Conservation (phyloP, 2,329 filamentous ascomycete genomes). For the Bipolaris bicolor region DNA sequence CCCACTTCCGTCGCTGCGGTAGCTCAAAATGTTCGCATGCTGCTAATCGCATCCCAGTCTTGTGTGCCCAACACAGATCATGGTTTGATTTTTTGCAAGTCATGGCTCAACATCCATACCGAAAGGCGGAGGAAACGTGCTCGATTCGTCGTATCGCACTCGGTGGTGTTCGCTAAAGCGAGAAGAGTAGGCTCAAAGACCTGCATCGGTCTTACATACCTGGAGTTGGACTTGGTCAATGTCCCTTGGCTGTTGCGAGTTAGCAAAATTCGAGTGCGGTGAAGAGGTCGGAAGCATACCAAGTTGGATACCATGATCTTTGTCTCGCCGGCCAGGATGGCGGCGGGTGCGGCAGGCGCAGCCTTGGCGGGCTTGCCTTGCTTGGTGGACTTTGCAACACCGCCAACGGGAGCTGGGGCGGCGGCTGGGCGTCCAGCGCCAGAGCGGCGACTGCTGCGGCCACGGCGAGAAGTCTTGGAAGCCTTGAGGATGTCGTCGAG, state of each 20-base stretch:
- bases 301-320: slow-evolving; percentile 99
- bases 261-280: slow-evolving; percentile 48
- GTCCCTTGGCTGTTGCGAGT: slow-evolving; percentile 79
- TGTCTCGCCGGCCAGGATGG: slow-evolving; percentile 72
- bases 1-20: slow-evolving; percentile 37
- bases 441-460: slow-evolving; percentile 54
- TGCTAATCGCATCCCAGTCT: slow-evolving; percentile 40
- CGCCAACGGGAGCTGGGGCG: slow-evolving; percentile 76
- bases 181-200: slow-evolving; percentile 50
- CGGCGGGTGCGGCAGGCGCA: slow-evolving; percentile 68
- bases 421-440: slow-evolving; percentile 59
- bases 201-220: slow-evolving; percentile 89
- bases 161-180: slow-evolving; percentile 40
- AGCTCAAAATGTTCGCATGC: slow-evolving; percentile 39
- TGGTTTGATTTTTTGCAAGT: slow-evolving; percentile 36
- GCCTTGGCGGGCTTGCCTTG: slow-evolving; percentile 64
- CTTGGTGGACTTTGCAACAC: slow-evolving; percentile 79
- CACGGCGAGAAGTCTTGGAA: slow-evolving; percentile 55
- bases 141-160: slow-evolving; percentile 43
- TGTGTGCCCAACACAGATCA: slow-evolving; percentile 41
- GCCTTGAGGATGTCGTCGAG: slow-evolving; percentile 96
- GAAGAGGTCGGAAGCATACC: slow-evolving; percentile 64
- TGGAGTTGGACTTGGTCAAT: slow-evolving; percentile 97
- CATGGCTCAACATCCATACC: slow-evolving; percentile 38
- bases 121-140: slow-evolving; percentile 21